phyloP scores from a whole-genome alignment of 129 eudicot species.

The Dittrichia graveolens region DNA sequence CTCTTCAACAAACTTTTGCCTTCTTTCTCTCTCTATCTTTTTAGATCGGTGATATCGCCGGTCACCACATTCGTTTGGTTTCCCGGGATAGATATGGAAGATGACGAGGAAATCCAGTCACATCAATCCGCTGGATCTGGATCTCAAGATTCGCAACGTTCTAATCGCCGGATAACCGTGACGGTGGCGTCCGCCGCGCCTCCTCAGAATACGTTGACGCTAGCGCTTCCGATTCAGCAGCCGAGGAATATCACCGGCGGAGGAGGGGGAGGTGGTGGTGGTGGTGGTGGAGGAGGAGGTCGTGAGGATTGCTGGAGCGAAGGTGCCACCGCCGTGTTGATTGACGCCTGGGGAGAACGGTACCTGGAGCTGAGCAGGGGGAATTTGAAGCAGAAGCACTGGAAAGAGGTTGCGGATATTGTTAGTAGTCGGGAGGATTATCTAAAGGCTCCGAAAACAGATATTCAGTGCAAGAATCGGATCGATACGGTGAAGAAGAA shows the following conservation, averaged over 20 bases:
- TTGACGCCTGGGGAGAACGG: constrained; percentile 93
- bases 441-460: constrained; percentile 64
- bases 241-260: constrained; percentile 29
- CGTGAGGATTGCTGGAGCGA: constrained; percentile 98
- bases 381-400: constrained; percentile 76
- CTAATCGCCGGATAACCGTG: constrained; percentile 64
- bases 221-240: constrained; percentile 70
- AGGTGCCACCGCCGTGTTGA: constrained; percentile 78
- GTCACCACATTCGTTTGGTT: constrained; percentile 28
- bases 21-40: constrained; percentile 32
- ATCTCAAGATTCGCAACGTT: constrained; percentile 46
- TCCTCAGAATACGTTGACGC: constrained; percentile 57
- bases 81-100: constrained; percentile 51
- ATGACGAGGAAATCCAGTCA: constrained; percentile 70
- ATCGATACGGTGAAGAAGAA: constrained; percentile 87
- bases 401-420: constrained; percentile 86
- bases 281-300: constrained; percentile 53
- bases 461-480: constrained; percentile 83
- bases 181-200: constrained; percentile 79
- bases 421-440: constrained; percentile 61
- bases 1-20: constrained; percentile 28
- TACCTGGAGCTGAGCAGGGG: constrained; percentile 76
- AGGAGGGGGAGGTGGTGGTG: constrained; percentile 26
- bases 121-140: constrained; percentile 46
- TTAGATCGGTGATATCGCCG: constrained; percentile 22